Evolutionary conservation across 345 rosid species (phyloP).

Genomic region (Populus pruinosa): DNA sequence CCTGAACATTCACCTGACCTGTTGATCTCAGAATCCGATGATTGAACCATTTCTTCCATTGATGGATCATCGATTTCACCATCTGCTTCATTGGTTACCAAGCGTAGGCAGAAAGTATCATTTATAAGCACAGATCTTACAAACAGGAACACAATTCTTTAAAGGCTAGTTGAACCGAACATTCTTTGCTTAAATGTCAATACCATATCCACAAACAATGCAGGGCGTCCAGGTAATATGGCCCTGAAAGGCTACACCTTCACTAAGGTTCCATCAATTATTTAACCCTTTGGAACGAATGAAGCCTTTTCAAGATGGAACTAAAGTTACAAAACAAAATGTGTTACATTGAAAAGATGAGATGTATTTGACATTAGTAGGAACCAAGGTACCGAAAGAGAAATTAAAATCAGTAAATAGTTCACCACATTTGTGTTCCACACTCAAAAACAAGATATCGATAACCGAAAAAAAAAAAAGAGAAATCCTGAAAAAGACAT

Average conservation of each 20-base stretch:
- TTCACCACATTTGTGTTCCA: too few relatives aligned
- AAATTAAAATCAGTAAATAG: too few relatives aligned
- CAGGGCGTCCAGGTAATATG: too few relatives aligned
- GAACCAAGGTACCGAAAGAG: too few relatives aligned
- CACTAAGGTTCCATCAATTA: not conserved
- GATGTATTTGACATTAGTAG: too few relatives aligned
- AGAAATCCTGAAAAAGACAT: too few relatives aligned
- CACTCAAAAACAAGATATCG: too few relatives aligned
- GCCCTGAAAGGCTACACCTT: too few relatives aligned
- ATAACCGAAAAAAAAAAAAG: too few relatives aligned
- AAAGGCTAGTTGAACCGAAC: not conserved
- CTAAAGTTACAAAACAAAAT: not conserved
- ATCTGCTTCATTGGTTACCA: conserved; percentile 29
- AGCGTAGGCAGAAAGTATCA: not conserved
- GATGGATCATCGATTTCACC: conserved; percentile 51
- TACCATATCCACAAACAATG: not conserved
- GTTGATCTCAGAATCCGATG: conserved; percentile 13
- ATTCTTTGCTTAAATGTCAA: not conserved
- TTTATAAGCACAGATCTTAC: not conserved
- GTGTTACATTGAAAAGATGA: too few relatives aligned
- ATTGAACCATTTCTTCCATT: conserved; percentile 25
- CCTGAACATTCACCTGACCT: conserved; percentile 37
- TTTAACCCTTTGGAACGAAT: not conserved
- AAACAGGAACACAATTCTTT: not conserved
- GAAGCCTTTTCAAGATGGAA: not conserved